Conservation (phyloP, 2,329 filamentous ascomycete genomes). For the Gremmenia infestans region DNA sequence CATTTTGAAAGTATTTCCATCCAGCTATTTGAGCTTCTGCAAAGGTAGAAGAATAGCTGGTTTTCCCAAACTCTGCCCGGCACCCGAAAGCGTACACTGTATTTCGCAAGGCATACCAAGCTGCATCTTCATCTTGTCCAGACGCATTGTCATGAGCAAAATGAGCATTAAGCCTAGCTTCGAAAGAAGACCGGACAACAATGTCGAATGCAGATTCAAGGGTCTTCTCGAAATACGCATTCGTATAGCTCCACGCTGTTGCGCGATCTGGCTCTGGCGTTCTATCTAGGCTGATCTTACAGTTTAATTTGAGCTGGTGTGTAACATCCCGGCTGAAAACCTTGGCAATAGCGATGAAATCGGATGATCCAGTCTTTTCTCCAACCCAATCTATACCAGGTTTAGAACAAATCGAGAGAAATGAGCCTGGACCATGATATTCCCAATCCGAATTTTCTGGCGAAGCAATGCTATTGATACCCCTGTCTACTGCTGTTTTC, state of each 20-base stretch:
- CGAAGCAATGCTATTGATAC: not conserved
- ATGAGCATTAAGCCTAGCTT: not conserved
- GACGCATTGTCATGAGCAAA: not conserved
- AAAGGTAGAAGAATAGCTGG: not conserved
- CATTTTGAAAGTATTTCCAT: not conserved
- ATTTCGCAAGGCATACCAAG: not conserved
- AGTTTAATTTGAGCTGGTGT: not conserved
- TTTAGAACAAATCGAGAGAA: not conserved
- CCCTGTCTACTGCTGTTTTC: not conserved
- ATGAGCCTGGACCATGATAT: not conserved
- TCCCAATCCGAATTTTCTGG: not conserved
- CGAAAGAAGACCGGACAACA: not conserved
- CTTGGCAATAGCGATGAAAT: not conserved
- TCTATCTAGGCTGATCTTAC: not conserved
- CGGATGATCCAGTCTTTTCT: not conserved
- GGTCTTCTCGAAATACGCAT: not conserved
- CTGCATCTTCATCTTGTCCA: not conserved
- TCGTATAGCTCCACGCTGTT: not conserved
- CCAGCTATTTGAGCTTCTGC: not conserved
- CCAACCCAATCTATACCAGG: not conserved
- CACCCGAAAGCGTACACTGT: not conserved
- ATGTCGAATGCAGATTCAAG: not conserved
- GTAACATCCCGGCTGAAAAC: not conserved
- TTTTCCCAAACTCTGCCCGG: not conserved
- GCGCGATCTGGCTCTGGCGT: not conserved